Evolutionary conservation across 768 basidiomycete species (phyloP).

Genomic region (Chalciporus sphaerocephalus): DNA sequence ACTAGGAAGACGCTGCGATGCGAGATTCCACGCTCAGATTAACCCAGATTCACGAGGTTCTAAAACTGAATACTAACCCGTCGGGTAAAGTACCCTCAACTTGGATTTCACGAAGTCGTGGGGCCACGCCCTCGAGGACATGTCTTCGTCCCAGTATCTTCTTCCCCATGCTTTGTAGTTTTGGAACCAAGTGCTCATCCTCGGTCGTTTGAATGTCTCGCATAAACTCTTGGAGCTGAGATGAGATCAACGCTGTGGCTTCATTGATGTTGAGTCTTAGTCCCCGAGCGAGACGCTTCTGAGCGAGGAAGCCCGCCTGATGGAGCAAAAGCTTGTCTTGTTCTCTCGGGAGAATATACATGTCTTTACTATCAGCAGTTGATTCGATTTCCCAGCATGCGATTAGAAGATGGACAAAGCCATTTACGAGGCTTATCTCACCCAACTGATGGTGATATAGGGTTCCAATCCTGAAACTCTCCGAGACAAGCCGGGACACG

Average conservation of each 20-base stretch:
- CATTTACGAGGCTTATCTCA: not conserved
- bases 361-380: slow-evolving; percentile 22
- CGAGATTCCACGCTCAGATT: not conserved
- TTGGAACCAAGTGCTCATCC: slow-evolving; percentile 60
- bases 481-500: no score
- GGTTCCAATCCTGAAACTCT: no score
- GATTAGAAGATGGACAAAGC: not conserved
- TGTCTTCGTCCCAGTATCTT: slow-evolving; percentile 81
- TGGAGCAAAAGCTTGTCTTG: slow-evolving; percentile 71
- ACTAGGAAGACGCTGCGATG: slow-evolving; percentile 73
- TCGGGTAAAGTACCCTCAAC: slow-evolving; percentile 91
- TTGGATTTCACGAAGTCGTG: slow-evolving; percentile 80
- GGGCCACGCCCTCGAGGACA: slow-evolving; percentile 77
- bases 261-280: slow-evolving; percentile 83
- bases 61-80: slow-evolving; percentile 48
- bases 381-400: not conserved
- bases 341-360: slow-evolving; percentile 74
- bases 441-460: not conserved
- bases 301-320: slow-evolving; percentile 85
- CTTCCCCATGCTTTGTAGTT: slow-evolving; percentile 94
- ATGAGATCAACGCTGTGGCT: slow-evolving; percentile 83
- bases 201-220: slow-evolving; percentile 63
- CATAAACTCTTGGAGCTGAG: slow-evolving; percentile 90
- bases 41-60: not conserved
- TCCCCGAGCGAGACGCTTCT: slow-evolving; percentile 93